Percentiles rank a stretch among this genome's conserved stretches.
phyloP scores from a whole-genome alignment of 176 grass and related monocot species.

The Themeda triandra region DNA sequence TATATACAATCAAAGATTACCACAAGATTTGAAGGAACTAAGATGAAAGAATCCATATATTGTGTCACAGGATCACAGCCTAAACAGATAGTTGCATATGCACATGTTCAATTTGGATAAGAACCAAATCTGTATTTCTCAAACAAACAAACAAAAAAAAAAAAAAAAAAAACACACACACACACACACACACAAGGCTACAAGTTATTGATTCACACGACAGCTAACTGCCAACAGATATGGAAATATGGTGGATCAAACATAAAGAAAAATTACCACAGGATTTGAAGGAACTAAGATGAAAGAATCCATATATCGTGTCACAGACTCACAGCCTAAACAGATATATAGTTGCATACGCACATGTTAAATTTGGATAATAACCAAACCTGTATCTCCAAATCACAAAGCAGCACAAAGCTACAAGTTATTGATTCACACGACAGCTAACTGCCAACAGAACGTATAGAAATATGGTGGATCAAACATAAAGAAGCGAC shows the following conservation, averaged over 20 bases:
- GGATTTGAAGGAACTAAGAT: background rate
- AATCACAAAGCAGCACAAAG: background rate
- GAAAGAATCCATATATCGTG: background rate
- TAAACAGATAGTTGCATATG: too few relatives aligned
- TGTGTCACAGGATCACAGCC: too few relatives aligned
- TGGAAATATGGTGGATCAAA: constrained; percentile 10
- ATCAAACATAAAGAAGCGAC: background rate
- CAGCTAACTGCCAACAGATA: background rate
- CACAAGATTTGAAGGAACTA: background rate
- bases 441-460: background rate
- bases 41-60: background rate
- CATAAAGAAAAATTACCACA: background rate
- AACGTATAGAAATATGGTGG: constrained; percentile 5
- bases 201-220: background rate
- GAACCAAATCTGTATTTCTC: background rate
- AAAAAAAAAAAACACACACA: too few relatives aligned
- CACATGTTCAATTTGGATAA: background rate
- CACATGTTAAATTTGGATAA: background rate
- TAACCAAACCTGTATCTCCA: background rate
- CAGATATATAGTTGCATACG: too few relatives aligned
- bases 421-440: background rate
- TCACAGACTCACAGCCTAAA: too few relatives aligned
- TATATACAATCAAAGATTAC: background rate
- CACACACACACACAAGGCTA: background rate
- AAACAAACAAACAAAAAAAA: too few relatives aligned